A percentile compares a stretch with the other conserved stretches of the same genome.
Evolutionary conservation across 148 eudicot species (phyloP).

Genomic region (Chenopodium quinoa): DNA sequence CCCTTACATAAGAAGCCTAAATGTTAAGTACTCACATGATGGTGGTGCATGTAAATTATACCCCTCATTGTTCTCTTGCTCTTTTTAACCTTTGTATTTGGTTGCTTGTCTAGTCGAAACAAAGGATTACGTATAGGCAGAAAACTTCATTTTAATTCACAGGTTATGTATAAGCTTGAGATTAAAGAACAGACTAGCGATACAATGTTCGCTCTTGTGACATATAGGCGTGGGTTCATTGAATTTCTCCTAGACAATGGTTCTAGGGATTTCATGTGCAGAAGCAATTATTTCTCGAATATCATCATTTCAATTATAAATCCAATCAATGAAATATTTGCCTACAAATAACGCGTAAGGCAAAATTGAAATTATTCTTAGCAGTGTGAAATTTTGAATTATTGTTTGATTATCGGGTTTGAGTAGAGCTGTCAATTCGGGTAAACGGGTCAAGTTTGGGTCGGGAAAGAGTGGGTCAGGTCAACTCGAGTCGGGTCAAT

Average conservation of each 20-base stretch:
- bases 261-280: too few species aligned
- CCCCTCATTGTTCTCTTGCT: not conserved
- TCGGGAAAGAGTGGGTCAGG: too few species aligned
- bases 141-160: not conserved
- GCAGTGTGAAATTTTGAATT: too few species aligned
- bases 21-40: not conserved
- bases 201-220: not conserved
- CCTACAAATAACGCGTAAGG: too few species aligned
- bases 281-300: too few species aligned
- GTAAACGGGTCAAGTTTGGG: too few species aligned
- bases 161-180: not conserved
- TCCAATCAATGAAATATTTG: too few species aligned
- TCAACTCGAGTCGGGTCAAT: too few species aligned
- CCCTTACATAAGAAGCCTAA: not conserved
- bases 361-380: too few species aligned
- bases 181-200: not conserved
- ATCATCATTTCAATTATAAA: too few species aligned
- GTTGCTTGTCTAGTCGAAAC: not conserved
- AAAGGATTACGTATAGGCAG: not conserved
- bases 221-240: not conserved
- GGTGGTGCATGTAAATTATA: conserved; percentile 11
- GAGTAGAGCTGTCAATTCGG: too few species aligned
- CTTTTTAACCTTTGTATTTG: not conserved
- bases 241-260: not conserved
- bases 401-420: too few species aligned